Conservation (phyloP, 2,329 filamentous ascomycete genomes). For the Gyromitra esculenta region DNA sequence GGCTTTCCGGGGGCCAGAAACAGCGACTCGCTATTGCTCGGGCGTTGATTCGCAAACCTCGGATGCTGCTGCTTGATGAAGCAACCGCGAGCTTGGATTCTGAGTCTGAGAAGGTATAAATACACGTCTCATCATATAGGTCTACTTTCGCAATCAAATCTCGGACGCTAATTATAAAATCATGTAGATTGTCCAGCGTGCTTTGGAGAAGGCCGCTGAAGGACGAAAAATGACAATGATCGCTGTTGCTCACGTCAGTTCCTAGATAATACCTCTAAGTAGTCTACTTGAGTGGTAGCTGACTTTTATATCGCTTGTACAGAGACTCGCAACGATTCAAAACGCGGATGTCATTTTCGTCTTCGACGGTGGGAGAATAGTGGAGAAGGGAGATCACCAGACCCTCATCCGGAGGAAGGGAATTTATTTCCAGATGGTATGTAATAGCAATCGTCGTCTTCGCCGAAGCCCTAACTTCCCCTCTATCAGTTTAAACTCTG, state of each 20-base stretch:
- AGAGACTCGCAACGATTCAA: conserved; percentile 70
- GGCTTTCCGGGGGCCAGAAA: conserved; percentile 70
- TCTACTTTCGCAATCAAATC: not conserved
- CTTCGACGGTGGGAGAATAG: conserved; percentile 72
- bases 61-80: conserved; percentile 69
- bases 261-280: not conserved
- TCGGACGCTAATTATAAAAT: conserved; percentile 5
- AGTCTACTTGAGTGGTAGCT: not conserved
- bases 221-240: conserved; percentile 76
- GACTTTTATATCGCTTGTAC: not conserved
- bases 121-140: not conserved
- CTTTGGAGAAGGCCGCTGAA: conserved; percentile 72
- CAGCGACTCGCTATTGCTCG: conserved; percentile 68
- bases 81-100: conserved; percentile 71
- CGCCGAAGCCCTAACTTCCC: conserved; percentile 59
- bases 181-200: conserved; percentile 67
- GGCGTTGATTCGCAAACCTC: conserved; percentile 66
- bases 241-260: conserved; percentile 73
- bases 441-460: conserved; percentile 50
- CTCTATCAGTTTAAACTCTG: not conserved
- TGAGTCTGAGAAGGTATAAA: conserved; percentile 69
- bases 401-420: conserved; percentile 67
- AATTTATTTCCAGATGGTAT: conserved; percentile 67
- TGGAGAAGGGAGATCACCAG: conserved; percentile 71
- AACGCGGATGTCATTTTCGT: conserved; percentile 84